These are phyloP conservation scores for Mycena venus DNA, from an alignment of 768 basidiomycete genomes.

Conservation along the genomic window DNA sequence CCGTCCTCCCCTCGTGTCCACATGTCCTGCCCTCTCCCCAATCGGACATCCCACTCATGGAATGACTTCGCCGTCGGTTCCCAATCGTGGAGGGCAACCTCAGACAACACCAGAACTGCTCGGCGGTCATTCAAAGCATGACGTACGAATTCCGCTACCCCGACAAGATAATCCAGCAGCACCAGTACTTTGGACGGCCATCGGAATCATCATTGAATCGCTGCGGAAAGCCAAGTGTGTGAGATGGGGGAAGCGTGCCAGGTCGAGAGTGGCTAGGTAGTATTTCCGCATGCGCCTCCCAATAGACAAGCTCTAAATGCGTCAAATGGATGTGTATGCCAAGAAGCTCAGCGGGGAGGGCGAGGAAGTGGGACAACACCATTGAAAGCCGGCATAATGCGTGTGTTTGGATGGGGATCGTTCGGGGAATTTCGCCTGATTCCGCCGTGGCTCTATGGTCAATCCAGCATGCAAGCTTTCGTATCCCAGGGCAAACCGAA, in stretches of 20 bases:
- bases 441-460: not conserved
- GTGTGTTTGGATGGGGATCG: not conserved
- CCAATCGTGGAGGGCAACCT: not conserved
- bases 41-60: not conserved
- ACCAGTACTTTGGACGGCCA: not conserved
- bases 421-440: not conserved
- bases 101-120: not conserved
- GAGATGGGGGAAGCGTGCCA: not conserved
- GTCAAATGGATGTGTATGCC: not conserved
- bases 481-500: not conserved
- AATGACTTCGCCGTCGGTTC: not conserved
- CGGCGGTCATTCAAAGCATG: not conserved
- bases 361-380: conserved; percentile 2
- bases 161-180: not conserved
- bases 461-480: not conserved
- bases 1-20: conserved; percentile 16
- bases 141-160: not conserved
- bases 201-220: not conserved
- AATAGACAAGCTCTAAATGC: conserved; percentile 3
- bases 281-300: not conserved
- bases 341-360: not conserved
- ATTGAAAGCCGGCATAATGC: conserved; percentile 6
- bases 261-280: not conserved
- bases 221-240: not conserved
- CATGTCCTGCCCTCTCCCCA: not conserved